A percentile compares a stretch with the other conserved stretches of the same genome.
These are phyloP conservation scores for Penicillium sp. DNA, from an alignment of 2,329 filamentous ascomycete species.

Conservation along the genomic window DNA sequence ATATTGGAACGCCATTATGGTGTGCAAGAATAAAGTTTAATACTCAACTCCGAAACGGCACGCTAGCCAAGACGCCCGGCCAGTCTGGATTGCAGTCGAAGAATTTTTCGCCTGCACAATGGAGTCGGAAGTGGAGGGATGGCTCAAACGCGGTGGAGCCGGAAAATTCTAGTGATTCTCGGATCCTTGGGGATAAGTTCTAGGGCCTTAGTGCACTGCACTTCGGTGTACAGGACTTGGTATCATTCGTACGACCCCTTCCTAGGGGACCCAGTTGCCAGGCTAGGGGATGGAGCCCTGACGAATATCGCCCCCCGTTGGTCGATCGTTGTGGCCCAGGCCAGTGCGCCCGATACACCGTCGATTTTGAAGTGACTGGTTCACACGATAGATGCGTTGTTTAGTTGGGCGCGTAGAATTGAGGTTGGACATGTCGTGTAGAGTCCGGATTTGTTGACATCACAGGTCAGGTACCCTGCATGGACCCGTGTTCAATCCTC, in stretches of 20 bases:
- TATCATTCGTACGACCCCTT: background rate
- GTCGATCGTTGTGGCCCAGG: conserved; percentile 11
- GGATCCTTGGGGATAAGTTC: background rate
- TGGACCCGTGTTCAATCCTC: background rate
- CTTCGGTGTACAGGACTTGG: background rate
- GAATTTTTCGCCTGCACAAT: background rate
- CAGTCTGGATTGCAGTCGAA: background rate
- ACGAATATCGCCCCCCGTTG: conserved; percentile 8
- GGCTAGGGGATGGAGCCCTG: conserved; percentile 8
- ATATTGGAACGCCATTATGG: background rate
- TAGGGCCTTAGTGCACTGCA: background rate
- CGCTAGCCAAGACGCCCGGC: background rate
- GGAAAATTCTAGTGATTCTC: conserved; percentile 1
- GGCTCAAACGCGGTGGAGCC: background rate
- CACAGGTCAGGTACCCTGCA: background rate
- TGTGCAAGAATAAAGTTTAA: background rate
- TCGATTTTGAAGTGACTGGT: background rate
- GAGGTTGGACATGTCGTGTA: background rate
- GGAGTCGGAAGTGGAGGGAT: background rate
- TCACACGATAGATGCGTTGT: background rate
- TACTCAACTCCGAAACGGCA: background rate
- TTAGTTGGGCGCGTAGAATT: conserved; percentile 1
- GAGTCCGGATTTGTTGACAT: conserved; percentile 1
- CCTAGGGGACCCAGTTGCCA: background rate
- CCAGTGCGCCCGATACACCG: background rate